phyloP scores from a whole-genome alignment of 1,284 basidiomycete species.

The Cryptococcus jaspeensis region DNA sequence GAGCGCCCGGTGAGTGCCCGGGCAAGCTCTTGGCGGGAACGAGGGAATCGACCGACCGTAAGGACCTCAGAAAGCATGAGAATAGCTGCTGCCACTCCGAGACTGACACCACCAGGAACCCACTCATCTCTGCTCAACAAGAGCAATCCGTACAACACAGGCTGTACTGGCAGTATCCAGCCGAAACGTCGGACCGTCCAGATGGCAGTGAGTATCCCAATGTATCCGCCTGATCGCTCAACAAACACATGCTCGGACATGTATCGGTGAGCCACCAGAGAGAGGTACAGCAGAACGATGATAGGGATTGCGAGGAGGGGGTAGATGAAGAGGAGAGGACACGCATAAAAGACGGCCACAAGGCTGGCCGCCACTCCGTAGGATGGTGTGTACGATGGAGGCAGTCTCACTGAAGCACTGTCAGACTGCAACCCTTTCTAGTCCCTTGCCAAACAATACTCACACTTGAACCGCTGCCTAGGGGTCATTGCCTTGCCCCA shows the following conservation, averaged over 20 bases:
- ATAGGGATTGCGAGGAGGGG: slow-evolving; percentile 72
- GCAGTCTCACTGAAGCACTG: slow-evolving; percentile 61
- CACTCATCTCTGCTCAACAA: slow-evolving; percentile 65
- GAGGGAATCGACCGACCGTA: slow-evolving; percentile 13
- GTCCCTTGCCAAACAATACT: slow-evolving; percentile 24
- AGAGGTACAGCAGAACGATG: slow-evolving; percentile 64
- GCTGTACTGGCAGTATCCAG: slow-evolving; percentile 59
- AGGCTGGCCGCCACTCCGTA: slow-evolving; percentile 65
- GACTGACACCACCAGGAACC: slow-evolving; percentile 66
- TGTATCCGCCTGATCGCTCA: slow-evolving; percentile 63
- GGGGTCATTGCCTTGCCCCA: slow-evolving; percentile 66
- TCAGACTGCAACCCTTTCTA: neutral
- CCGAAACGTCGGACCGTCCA: slow-evolving; percentile 68
- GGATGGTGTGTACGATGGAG: slow-evolving; percentile 66
- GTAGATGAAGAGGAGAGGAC: slow-evolving; percentile 66
- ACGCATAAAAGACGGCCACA: slow-evolving; percentile 68
- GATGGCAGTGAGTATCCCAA: slow-evolving; percentile 67
- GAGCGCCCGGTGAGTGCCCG: slow-evolving; percentile 3
- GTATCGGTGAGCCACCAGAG: slow-evolving; percentile 70
- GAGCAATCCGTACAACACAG: slow-evolving; percentile 68
- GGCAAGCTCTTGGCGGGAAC: neutral
- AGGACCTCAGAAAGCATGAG: slow-evolving; percentile 25
- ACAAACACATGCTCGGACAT: slow-evolving; percentile 72
- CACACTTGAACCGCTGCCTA: slow-evolving; percentile 72
- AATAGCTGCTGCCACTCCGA: slow-evolving; percentile 58